Base-by-base conservation (phyloP, 202 grass and related monocot genomes). In the Elaeis oleifera region DNA sequence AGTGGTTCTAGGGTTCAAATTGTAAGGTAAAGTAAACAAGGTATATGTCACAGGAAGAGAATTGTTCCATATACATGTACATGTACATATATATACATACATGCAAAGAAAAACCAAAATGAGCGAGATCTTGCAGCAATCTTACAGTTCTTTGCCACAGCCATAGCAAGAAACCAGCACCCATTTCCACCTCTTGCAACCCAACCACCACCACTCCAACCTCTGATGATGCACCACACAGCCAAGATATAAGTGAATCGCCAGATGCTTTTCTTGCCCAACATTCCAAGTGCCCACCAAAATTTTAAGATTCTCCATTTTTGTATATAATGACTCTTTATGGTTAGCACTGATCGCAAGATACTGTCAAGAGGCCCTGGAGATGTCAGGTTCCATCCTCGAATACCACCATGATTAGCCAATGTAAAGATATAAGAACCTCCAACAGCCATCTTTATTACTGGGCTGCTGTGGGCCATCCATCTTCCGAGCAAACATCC, bases 131-230 rank as follows among this genome's bases (percentile, higher is more conserved):
- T 39, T 39, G 36, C 36, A 44, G 36, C 9, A 50, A 65, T 55
- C 51, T 73, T 83, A 96, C 92, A 81, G 84, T 96, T 81, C 91
- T 83, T 96, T 74, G 92, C 87, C 44, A 81, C 87, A 74, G 87
- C 78, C 74, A 96, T 89, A 68, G 92, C 92, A 83, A 96, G 84
- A 80, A 91, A 74, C 92, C 87, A 76, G 87, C 92, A 36, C 92
- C 92, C 92, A 96, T 96, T 19, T 96, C 92, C 60, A 96, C 87
- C 78, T 96, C 92, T 59, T 91, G 92, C 79, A 96, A 83, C 74
- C 92, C 92, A 74, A 96, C 59, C 59, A 89, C 92, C 23, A 96
- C 74, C 26, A 96, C 51, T 18, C 79, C 92, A 76, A 89, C 71
- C 59, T 88, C 87, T 73, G 65, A 61, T 56, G 80, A 68, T 61